Evolutionary conservation across 2,329 filamentous ascomycete species (phyloP), one percentile per base, ranked within the genome.

Genomic region (Aschersonia sp.): DNA sequence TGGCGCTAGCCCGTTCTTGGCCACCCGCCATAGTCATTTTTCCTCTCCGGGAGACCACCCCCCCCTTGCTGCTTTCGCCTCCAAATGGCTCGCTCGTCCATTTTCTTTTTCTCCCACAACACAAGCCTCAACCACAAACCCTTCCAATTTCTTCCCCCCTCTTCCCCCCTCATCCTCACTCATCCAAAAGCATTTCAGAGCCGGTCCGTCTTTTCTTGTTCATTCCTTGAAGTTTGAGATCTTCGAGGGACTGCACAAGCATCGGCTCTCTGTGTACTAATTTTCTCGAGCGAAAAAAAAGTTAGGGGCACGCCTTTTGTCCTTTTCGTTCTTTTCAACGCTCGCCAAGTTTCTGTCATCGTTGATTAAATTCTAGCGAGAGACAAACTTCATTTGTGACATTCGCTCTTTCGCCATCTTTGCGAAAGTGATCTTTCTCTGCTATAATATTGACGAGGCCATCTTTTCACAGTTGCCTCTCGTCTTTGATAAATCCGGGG

Each of bases 221-320:
- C 62, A 62, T 65, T 69, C 63, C 66, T 69, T 69, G 68, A 65
- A 68, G 67, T 63, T 58, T 58, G 61, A 59, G 31, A 65, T 67
- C 64, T 67, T 66, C 59, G 60, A 65, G 60, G 65, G 61, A 62
- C 54, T 56, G 57, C 58, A 55, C 56, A 55, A 58, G 59, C 53
- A 62, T 57, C 57, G 50, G 55, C 57, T 54, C 53, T 55, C 54
- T 53, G 56, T 61, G 55, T 50, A 55, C 60, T 57, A 54, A 52
- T 62, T 62, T 60, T 64, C 53, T 49, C 58, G 55, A 44, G 50
- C 54, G 57, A 58, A 56, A 62, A 56, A 58, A 54, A 54, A 46
- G 30, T 55, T 55, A 59, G 58, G 58, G 60, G 54, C 57, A 50
- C 51, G 45, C 53, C 57, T 56, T 62, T 22, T 22, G 58, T 62